Conservation (phyloP, 345 rosid genomes). For the Adansonia digitata region DNA sequence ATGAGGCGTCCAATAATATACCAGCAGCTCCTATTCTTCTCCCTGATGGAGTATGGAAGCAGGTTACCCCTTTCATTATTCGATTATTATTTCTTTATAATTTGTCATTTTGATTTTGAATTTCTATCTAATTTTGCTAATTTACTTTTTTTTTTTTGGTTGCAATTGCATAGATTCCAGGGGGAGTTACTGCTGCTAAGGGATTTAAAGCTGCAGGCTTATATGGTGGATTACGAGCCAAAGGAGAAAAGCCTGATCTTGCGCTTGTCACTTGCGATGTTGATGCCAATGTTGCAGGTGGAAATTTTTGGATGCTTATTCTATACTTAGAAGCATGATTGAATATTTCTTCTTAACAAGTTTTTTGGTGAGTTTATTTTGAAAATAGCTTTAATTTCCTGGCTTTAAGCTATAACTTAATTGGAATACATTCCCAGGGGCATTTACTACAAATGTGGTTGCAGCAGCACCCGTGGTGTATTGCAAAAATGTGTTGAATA, state of each 20-base stretch:
- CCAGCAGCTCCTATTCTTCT: constrained; percentile 84
- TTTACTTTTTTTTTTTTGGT: neutral
- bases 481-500: constrained; percentile 58
- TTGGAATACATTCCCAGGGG: constrained; percentile 38
- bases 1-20: constrained; percentile 47
- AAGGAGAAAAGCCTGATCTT: constrained; percentile 85
- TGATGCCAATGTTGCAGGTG: constrained; percentile 74
- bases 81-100: neutral
- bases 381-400: neutral
- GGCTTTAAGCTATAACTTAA: neutral
- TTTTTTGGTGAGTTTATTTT: neutral
- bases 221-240: constrained; percentile 79
- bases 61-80: constrained; percentile 31
- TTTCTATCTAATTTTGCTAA: neutral
- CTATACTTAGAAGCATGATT: neutral
- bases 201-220: constrained; percentile 86
- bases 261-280: constrained; percentile 88
- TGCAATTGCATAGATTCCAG: constrained; percentile 49
- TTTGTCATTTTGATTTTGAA: neutral
- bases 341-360: neutral
- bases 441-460: constrained; percentile 77
- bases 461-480: constrained; percentile 93
- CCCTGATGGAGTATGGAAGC: constrained; percentile 82
- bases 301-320: neutral
- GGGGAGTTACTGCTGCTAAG: constrained; percentile 91